These are phyloP conservation scores for Leishmania braziliensis DNA, from an alignment of 208 protist species.

Conservation along the genomic window DNA sequence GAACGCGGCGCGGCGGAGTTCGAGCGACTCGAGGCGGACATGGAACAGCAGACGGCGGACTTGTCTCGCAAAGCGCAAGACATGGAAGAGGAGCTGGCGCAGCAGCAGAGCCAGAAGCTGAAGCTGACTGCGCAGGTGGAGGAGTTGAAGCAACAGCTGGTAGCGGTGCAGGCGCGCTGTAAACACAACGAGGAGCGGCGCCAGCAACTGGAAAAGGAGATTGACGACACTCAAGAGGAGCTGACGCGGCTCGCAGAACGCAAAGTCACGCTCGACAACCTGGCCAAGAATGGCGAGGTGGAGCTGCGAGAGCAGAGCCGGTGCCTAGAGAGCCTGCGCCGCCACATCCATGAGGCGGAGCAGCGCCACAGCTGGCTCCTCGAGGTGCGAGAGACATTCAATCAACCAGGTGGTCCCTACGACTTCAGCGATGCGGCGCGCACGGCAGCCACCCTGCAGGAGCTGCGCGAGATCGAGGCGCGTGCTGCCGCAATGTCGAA, in stretches of 20 bases:
- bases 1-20: slow-evolving; percentile 60
- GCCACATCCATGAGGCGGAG: slow-evolving; percentile 61
- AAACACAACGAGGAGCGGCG: slow-evolving; percentile 50
- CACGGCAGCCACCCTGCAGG: slow-evolving; percentile 65
- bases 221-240: slow-evolving; percentile 80
- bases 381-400: slow-evolving; percentile 50
- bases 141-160: slow-evolving; percentile 37
- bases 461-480: slow-evolving; percentile 79
- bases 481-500: slow-evolving; percentile 72
- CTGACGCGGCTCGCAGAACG: slow-evolving; percentile 63
- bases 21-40: slow-evolving; percentile 80
- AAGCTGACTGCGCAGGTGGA: slow-evolving; percentile 36
- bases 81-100: slow-evolving; percentile 56
- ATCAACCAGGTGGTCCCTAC: slow-evolving; percentile 44
- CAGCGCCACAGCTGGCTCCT: slow-evolving; percentile 64
- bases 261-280: slow-evolving; percentile 58
- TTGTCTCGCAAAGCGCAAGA: slow-evolving; percentile 58
- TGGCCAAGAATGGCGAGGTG: slow-evolving; percentile 80
- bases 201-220: slow-evolving; percentile 69
- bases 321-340: slow-evolving; percentile 52
- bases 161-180: slow-evolving; percentile 48
- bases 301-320: slow-evolving; percentile 65
- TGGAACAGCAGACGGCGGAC: slow-evolving; percentile 62
- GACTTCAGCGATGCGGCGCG: slow-evolving; percentile 70
- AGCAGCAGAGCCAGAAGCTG: slow-evolving; percentile 48